Conservation (phyloP, 257 asterid species). For the Scutellaria galericulata region DNA sequence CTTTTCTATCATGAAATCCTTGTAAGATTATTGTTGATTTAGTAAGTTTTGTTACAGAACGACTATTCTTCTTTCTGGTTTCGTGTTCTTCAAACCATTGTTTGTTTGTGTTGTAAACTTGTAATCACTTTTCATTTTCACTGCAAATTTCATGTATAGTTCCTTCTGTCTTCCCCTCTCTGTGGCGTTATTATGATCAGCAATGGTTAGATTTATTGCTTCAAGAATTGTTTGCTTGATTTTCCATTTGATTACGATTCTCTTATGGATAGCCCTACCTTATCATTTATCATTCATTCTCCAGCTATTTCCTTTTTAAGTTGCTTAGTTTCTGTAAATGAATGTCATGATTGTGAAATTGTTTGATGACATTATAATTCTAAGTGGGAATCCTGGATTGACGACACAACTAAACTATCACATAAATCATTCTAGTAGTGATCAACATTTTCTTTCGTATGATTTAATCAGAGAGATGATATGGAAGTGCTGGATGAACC, state of each 20-base stretch:
- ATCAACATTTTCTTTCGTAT: neutral
- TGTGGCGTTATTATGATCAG: neutral
- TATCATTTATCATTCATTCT: neutral
- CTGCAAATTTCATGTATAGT: neutral
- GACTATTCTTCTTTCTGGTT: neutral
- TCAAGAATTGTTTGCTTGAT: neutral
- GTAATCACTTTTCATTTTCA: neutral
- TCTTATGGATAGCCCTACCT: neutral
- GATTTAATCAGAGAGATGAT: slow-evolving; percentile 72
- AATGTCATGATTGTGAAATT: slow-evolving; percentile 17
- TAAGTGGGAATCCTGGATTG: neutral
- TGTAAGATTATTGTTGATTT: neutral
- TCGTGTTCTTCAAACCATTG: neutral
- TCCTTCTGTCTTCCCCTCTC: neutral
- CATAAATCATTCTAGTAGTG: slow-evolving; percentile 13
- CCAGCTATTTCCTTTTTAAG: neutral
- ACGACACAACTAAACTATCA: neutral
- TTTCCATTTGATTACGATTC: neutral
- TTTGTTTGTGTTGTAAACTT: neutral
- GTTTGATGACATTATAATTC: neutral
- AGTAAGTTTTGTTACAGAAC: neutral
- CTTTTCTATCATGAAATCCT: neutral
- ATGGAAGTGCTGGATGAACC: slow-evolving; percentile 87
- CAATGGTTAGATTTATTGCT: neutral
- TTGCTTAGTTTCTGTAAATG: neutral